Evolutionary conservation across 2,329 filamentous ascomycete genomes (phyloP).

Genomic region (Cladosporium sp.): DNA sequence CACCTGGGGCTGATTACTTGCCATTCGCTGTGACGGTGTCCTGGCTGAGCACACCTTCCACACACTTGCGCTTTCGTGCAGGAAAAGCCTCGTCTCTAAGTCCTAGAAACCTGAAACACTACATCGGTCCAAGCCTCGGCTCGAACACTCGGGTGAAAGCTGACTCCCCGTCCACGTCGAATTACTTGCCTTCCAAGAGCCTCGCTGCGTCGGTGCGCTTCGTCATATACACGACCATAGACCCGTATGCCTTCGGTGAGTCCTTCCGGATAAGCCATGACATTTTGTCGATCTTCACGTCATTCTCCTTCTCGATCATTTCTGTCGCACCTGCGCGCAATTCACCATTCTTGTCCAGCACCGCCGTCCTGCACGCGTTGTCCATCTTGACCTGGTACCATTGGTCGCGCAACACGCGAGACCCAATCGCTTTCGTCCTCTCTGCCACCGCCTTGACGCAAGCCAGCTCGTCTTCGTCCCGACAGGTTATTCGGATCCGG

Average conservation of each 20-base stretch:
- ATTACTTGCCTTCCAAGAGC: not conserved
- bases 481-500: constrained; percentile 1
- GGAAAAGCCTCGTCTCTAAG: not conserved
- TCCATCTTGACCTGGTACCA: constrained; percentile 10
- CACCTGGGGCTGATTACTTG: not conserved
- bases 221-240: constrained; percentile 9
- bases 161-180: not conserved
- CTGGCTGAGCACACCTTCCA: not conserved
- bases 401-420: constrained; percentile 10
- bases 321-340: not conserved
- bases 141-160: not conserved
- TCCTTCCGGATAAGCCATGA: constrained; percentile 10
- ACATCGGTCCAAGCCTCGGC: not conserved
- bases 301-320: constrained; percentile 10
- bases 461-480: constrained; percentile 2
- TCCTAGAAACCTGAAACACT: not conserved
- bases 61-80: not conserved
- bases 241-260: constrained; percentile 6
- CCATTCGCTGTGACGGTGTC: not conserved
- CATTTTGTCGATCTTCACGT: constrained; percentile 6
- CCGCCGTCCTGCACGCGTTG: constrained; percentile 7
- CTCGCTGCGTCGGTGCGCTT: constrained; percentile 4
- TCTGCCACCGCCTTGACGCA: constrained; percentile 2
- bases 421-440: not conserved
- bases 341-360: constrained; percentile 1